phyloP scores from a whole-genome alignment of 2,329 filamentous ascomycete genomes.

The Diaporthe sp. region DNA sequence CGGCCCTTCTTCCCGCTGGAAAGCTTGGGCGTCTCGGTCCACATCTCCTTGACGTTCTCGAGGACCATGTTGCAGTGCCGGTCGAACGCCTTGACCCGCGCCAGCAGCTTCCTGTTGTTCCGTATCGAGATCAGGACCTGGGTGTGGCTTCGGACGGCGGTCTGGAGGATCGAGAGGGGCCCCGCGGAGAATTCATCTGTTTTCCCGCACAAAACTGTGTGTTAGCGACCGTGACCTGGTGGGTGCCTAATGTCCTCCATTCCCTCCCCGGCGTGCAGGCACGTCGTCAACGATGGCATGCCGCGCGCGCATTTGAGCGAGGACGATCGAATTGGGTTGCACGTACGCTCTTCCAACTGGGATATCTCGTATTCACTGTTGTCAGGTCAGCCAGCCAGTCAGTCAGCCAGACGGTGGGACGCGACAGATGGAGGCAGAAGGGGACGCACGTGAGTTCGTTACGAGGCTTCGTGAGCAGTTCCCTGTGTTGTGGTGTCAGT shows the following conservation, averaged over 20 bases:
- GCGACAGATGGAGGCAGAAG: slow-evolving; percentile 33
- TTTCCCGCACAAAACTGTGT: slow-evolving; percentile 44
- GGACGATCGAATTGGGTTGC: not conserved
- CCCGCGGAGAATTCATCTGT: slow-evolving; percentile 69
- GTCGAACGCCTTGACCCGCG: slow-evolving; percentile 98
- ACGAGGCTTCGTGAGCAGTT: slow-evolving; percentile 90
- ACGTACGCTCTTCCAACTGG: slow-evolving; percentile 61
- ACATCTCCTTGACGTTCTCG: slow-evolving; percentile 99
- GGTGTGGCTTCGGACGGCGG: slow-evolving; percentile 92
- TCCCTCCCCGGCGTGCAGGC: not conserved
- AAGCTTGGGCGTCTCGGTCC: slow-evolving; percentile 91
- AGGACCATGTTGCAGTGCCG: slow-evolving; percentile 99
- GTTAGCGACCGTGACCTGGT: slow-evolving; percentile 36
- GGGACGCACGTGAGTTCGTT: slow-evolving; percentile 87
- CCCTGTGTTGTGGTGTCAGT: slow-evolving; percentile 67
- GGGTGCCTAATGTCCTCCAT: not conserved
- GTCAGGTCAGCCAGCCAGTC: slow-evolving; percentile 16
- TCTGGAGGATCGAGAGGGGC: slow-evolving; percentile 91
- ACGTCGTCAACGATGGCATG: not conserved
- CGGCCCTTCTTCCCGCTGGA: slow-evolving; percentile 89
- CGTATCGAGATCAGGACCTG: slow-evolving; percentile 98
- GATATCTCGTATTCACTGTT: slow-evolving; percentile 90
- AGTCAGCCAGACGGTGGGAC: slow-evolving; percentile 18
- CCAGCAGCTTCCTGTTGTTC: slow-evolving; percentile 98
- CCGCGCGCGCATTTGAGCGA: not conserved